Base-by-base conservation (phyloP, 1,284 basidiomycete genomes). In the Mycena citricolor region DNA sequence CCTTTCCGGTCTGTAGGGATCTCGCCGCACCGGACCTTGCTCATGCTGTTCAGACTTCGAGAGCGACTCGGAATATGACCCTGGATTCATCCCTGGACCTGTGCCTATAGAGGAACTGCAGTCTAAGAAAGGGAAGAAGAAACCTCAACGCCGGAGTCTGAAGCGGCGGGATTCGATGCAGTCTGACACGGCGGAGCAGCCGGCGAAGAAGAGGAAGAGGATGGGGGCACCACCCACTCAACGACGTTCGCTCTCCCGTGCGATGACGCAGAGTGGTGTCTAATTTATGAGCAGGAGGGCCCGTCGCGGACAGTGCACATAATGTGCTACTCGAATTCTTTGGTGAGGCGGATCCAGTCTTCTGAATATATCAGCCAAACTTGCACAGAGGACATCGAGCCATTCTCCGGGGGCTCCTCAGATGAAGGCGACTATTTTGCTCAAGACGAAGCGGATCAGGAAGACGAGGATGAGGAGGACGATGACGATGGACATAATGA, bases 31-130 rank as follows among this genome's bases (percentile, higher is more conserved):
- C 11, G 20, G 21, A n/a, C n/a, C 5, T 22, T 3, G 24, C 19
- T 24, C 8, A 16, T 6, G 28, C 17, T 16, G 17, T 38, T 41
- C n/a, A n/a, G n/a, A n/a, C n/a, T 17, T 39, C 63, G 61, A 63
- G 39, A 49, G 51, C 52, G 80, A 79, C 44, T 67, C 72, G 0
- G 79, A 82, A 47, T 68, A 66, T 2, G 70, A 73, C 52, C 70
- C 79, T n/a, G 79, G 83, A 44, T 82, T 82, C 44, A 70, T 64
- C 21, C 54, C 73, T 1, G 75, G 76, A 0, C 41, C 55, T 4
- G 74, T 71, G 39, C 45, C 71, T 11, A 65, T 68, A 32, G 61
- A 70, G 39, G 57, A 44, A 55, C 52, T n/a, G n/a, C n/a, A n/a
- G n/a, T n/a, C n/a, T n/a, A n/a, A n/a, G n/a, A 34, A 54, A 59